phyloP scores from a whole-genome alignment of 2,329 filamentous ascomycete species.

The Graphium sp. region DNA sequence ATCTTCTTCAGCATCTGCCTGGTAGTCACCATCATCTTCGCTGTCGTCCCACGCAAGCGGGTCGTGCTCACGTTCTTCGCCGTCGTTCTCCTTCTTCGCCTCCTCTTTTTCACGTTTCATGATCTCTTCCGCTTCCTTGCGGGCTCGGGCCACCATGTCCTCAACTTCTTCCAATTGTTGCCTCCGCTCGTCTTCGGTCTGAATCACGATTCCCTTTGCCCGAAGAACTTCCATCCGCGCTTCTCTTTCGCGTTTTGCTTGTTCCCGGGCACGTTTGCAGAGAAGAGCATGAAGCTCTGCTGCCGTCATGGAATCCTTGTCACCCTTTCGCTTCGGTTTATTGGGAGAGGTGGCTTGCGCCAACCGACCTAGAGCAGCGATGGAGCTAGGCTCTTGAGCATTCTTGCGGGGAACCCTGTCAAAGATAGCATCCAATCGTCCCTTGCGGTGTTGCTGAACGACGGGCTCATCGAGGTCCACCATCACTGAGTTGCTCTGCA shows the following conservation, averaged over 20 bases:
- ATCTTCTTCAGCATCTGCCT: slow-evolving; percentile 18
- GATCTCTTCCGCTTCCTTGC: slow-evolving; percentile 64
- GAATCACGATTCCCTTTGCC: slow-evolving; percentile 64
- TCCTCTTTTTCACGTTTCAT: slow-evolving; percentile 60
- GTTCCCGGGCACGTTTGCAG: slow-evolving; percentile 56
- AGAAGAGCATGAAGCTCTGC: slow-evolving; percentile 54
- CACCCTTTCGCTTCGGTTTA: slow-evolving; percentile 27
- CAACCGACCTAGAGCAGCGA: slow-evolving; percentile 55
- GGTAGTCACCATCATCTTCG: slow-evolving; percentile 32
- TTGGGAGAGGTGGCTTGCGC: slow-evolving; percentile 53
- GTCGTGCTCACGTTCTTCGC: slow-evolving; percentile 25
- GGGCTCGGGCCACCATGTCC: slow-evolving; percentile 71
- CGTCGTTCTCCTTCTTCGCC: slow-evolving; percentile 44
- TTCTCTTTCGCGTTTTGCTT: slow-evolving; percentile 63
- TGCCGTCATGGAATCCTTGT: slow-evolving; percentile 43
- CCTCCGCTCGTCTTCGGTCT: slow-evolving; percentile 76
- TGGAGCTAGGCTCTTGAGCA: slow-evolving; percentile 42
- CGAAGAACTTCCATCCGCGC: slow-evolving; percentile 61
- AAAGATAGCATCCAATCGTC: slow-evolving; percentile 46
- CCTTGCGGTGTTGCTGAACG: slow-evolving; percentile 32
- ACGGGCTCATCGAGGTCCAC: slow-evolving; percentile 43
- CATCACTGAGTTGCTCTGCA: slow-evolving; percentile 18
- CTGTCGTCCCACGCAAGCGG: slow-evolving; percentile 39
- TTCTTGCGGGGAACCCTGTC: slow-evolving; percentile 49
- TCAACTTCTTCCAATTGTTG: slow-evolving; percentile 71